Evolutionary conservation across 495 filamentous ascomycete genomes (phyloP).

Genomic region (Neurospora sp.): DNA sequence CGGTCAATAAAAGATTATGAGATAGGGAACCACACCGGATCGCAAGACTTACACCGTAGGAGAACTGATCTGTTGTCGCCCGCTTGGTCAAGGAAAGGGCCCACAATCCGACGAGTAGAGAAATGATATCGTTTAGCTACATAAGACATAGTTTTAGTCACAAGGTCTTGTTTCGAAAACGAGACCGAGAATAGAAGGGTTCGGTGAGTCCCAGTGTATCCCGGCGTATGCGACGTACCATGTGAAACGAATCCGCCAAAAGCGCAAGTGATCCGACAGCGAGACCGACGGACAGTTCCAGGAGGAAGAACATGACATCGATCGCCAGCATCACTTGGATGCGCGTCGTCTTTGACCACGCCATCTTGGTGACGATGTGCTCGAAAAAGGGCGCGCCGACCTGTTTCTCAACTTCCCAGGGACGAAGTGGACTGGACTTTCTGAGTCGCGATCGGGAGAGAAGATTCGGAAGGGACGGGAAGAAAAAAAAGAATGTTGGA

Average conservation of each 20-base stretch:
- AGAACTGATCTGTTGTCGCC: conserved; percentile 75
- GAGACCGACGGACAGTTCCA: conserved; percentile 81
- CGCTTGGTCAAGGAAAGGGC: conserved; percentile 80
- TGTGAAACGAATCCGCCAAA: conserved; percentile 95
- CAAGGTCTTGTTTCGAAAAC: neutral
- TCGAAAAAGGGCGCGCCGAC: neutral
- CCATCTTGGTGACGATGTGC: conserved; percentile 45
- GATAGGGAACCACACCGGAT: neutral
- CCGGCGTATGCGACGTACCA: conserved; percentile 46
- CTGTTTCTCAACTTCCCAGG: neutral
- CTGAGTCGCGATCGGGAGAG: neutral
- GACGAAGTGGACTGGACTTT: neutral
- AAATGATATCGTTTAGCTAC: conserved; percentile 92
- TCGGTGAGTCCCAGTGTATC: neutral
- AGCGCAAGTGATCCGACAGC: conserved; percentile 82
- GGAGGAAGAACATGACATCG: conserved; percentile 77
- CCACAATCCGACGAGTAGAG: conserved; percentile 86
- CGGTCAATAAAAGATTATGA: neutral
- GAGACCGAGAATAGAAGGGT: neutral
- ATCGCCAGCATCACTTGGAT: conserved; percentile 89
- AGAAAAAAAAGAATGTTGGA: neutral
- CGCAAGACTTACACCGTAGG: conserved; percentile 67
- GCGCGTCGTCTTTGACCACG: conserved; percentile 81
- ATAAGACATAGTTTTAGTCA: neutral
- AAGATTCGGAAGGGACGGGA: neutral